Conservation (phyloP, 1,139 yeast species). For the Geotrichum fermentans region DNA sequence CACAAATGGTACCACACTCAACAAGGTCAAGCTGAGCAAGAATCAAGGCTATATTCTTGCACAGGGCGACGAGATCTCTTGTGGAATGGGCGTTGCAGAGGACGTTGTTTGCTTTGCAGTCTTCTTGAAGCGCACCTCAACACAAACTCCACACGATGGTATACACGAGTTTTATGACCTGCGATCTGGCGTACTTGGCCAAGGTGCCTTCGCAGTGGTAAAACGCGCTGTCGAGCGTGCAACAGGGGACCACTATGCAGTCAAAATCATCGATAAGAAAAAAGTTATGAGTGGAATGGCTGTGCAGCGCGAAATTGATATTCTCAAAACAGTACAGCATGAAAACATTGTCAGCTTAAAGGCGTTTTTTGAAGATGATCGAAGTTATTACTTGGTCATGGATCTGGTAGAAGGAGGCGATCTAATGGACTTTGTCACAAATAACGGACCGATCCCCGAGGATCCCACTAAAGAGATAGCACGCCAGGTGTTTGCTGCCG, state of each 20-base stretch:
- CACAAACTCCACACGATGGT: conserved; percentile 29
- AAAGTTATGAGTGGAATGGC: conserved; percentile 80
- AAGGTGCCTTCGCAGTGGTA: conserved; percentile 96
- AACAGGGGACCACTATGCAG: conserved; percentile 83
- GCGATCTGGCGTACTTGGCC: conserved; percentile 81
- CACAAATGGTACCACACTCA: conserved; percentile 88
- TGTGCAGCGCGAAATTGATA: conserved; percentile 82
- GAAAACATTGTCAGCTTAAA: conserved; percentile 78
- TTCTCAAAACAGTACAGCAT: conserved; percentile 70
- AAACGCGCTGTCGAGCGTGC: conserved; percentile 80
- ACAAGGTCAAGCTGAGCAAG: conserved; percentile 65
- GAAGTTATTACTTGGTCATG: conserved; percentile 82
- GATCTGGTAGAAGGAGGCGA: conserved; percentile 97
- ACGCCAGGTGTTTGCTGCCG: conserved; percentile 76
- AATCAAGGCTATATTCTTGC: conserved; percentile 74
- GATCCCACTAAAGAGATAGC: conserved; percentile 83
- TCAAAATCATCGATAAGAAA: conserved; percentile 78
- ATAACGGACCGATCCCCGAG: conserved; percentile 87
- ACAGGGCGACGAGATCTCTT: conserved; percentile 89
- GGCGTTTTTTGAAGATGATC: conserved; percentile 79
- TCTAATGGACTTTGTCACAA: conserved; percentile 89
- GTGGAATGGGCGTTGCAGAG: conserved; percentile 74
- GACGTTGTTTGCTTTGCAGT: conserved; percentile 76
- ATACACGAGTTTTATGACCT: conserved; percentile 72
- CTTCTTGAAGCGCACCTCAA: conserved; percentile 42